phyloP scores from a whole-genome alignment of 2,329 filamentous ascomycete genomes.

The Diaporthe eres region DNA sequence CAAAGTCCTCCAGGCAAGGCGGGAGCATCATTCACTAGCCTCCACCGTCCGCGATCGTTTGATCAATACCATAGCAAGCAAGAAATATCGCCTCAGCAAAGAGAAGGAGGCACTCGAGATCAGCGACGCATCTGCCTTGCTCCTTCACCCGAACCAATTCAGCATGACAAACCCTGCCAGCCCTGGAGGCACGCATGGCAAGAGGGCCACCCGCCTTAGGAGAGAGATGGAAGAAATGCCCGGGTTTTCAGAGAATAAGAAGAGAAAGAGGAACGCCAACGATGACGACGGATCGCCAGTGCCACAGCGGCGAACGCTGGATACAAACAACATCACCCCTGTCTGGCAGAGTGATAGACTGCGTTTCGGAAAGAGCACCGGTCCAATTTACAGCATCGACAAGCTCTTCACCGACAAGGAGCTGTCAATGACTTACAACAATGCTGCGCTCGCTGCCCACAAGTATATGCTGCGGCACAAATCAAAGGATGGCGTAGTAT shows the following conservation, averaged over 20 bases:
- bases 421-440: conserved; percentile 75
- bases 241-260: conserved; percentile 69
- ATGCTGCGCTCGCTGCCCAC: conserved; percentile 73
- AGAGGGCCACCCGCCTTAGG: conserved; percentile 73
- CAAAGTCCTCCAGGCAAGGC: conserved; percentile 72
- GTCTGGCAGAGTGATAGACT: conserved; percentile 75
- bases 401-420: conserved; percentile 81
- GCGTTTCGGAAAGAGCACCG: conserved; percentile 68
- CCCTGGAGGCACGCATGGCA: conserved; percentile 73
- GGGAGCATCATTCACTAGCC: conserved; percentile 72
- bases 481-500: conserved; percentile 64
- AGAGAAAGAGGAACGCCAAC: conserved; percentile 71
- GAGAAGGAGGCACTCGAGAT: conserved; percentile 80
- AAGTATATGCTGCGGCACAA: conserved; percentile 73
- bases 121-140: conserved; percentile 74
- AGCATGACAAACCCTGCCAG: conserved; percentile 75
- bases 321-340: conserved; percentile 70
- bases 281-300: conserved; percentile 76
- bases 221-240: conserved; percentile 72
- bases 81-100: conserved; percentile 74
- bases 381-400: conserved; percentile 75
- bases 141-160: conserved; percentile 78
- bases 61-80: conserved; percentile 74
- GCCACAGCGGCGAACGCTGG: conserved; percentile 68
- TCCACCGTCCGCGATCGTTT: conserved; percentile 76